Conservation (phyloP, 768 basidiomycete genomes). For the Leccinum imitatum region DNA sequence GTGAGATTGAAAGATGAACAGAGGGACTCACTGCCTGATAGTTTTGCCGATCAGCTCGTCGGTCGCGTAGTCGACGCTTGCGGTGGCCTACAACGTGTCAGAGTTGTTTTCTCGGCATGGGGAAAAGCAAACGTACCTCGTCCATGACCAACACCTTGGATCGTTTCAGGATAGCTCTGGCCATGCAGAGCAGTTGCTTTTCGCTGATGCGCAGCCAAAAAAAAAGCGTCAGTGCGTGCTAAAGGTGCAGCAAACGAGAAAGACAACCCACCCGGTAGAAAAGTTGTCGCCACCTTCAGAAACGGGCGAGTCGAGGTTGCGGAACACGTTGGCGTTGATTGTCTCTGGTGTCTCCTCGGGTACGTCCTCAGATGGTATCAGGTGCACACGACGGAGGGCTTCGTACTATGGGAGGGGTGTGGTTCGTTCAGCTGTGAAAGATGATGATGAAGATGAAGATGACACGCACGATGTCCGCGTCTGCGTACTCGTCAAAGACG, state of each 20-base stretch:
- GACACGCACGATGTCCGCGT: conserved; percentile 69
- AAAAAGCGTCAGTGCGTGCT: no score
- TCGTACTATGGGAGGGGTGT: conserved; percentile 53
- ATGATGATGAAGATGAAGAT: background rate
- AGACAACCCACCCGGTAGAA: conserved; percentile 62
- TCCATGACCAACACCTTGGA: conserved; percentile 72
- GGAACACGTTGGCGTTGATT: conserved; percentile 75
- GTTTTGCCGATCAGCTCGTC: conserved; percentile 86
- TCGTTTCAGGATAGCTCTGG: no score
- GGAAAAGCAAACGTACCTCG: conserved; percentile 45
- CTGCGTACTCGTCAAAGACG: conserved; percentile 84
- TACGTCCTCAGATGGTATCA: conserved; percentile 61
- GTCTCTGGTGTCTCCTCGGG: conserved; percentile 37
- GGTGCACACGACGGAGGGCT: conserved; percentile 78
- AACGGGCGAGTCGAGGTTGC: conserved; percentile 59
- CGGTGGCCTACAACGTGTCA: conserved; percentile 52
- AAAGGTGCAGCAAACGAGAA: background rate
- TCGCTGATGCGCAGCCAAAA: no score
- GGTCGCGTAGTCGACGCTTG: conserved; percentile 82
- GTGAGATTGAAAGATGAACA: background rate
- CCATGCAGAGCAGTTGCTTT: no score
- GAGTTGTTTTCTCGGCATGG: background rate
- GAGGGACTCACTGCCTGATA: conserved; percentile 63
- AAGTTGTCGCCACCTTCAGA: conserved; percentile 91
- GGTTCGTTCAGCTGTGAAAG: background rate